Conservation (phyloP, 129 eudicot species). For the Arctium minus region DNA sequence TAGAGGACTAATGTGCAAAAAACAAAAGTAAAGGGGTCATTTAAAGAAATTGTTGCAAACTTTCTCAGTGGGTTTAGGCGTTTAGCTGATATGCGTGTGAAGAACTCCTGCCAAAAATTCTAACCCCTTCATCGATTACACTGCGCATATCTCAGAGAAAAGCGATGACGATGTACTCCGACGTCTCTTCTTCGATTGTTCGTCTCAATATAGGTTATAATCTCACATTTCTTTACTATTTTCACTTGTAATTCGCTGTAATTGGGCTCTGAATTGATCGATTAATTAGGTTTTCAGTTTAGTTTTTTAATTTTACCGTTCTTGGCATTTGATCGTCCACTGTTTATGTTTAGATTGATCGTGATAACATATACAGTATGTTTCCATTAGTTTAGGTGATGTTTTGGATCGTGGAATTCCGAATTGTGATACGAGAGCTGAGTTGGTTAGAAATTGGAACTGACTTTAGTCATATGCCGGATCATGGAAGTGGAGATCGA, state of each 20-base stretch:
- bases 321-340: background rate
- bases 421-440: background rate
- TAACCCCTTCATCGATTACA: slow-evolving; percentile 17
- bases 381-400: background rate
- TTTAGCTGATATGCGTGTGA: background rate
- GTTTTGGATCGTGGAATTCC: background rate
- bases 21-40: slow-evolving; percentile 1
- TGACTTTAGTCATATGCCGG: background rate
- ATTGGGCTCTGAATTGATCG: background rate
- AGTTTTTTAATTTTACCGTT: background rate
- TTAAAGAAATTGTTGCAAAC: background rate
- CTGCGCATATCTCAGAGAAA: background rate
- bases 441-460: slow-evolving; percentile 8
- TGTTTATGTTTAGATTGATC: background rate
- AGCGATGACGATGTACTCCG: slow-evolving; percentile 34
- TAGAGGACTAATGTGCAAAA: background rate
- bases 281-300: background rate
- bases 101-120: background rate
- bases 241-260: background rate
- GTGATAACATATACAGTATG: background rate
- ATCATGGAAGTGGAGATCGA: background rate
- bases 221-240: background rate
- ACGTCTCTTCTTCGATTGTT: slow-evolving; percentile 44
- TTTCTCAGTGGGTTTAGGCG: slow-evolving; percentile 21
- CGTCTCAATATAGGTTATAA: slow-evolving; percentile 70